Percentiles rank a stretch among this genome's conserved stretches.
Conservation (phyloP, 305 asterid species). For the Solanum hybrid region DNA sequence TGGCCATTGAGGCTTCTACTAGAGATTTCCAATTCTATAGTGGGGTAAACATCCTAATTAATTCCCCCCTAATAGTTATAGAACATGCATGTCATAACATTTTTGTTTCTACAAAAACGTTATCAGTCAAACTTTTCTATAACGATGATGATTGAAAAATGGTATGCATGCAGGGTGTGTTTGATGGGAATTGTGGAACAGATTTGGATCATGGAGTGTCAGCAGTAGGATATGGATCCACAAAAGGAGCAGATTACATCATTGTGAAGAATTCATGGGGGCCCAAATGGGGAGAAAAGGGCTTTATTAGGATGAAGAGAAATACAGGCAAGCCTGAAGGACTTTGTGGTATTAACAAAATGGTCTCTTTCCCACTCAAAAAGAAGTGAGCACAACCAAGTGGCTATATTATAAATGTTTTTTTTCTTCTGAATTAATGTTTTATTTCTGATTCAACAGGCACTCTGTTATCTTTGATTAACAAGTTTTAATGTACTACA, state of each 20-base stretch:
- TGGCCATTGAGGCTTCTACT: slow-evolving; percentile 87
- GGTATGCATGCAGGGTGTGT: slow-evolving; percentile 50
- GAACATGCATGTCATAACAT: not conserved
- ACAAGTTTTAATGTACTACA: not conserved
- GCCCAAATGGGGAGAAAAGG: slow-evolving; percentile 36
- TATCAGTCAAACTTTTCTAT: not conserved
- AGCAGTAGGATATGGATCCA: slow-evolving; percentile 54
- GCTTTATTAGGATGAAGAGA: slow-evolving; percentile 59
- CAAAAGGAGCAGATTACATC: slow-evolving; percentile 38
- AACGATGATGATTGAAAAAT: not conserved
- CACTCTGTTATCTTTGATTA: not conserved
- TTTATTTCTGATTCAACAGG: not conserved
- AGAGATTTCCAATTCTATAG: slow-evolving; percentile 79
- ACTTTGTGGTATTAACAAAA: slow-evolving; percentile 65
- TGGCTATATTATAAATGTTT: not conserved
- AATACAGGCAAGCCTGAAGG: slow-evolving; percentile 59
- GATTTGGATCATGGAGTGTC: slow-evolving; percentile 64
- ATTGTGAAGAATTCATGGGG: slow-evolving; percentile 87
- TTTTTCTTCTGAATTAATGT: not conserved
- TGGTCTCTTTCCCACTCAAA: slow-evolving; percentile 88
- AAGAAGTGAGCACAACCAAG: slow-evolving; percentile 21
- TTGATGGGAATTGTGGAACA: slow-evolving; percentile 72
- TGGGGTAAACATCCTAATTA: slow-evolving; percentile 37
- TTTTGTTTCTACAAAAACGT: too few species aligned
- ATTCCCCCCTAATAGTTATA: too few species aligned